Evolutionary conservation across 352 stramenopile genomes (phyloP).

Genomic region (Stramenopiles sp.): DNA sequence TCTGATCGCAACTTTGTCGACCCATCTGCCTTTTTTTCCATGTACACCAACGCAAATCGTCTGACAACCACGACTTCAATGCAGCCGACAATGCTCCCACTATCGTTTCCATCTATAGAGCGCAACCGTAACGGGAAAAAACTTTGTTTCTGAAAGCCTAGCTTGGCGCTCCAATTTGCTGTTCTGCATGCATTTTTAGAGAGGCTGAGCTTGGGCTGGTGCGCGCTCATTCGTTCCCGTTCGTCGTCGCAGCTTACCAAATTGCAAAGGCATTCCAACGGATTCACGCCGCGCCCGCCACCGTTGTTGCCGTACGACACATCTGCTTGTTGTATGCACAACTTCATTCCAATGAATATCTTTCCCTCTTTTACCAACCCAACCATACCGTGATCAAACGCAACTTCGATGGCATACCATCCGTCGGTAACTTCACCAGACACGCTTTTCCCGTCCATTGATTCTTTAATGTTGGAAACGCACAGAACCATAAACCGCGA

Average conservation of each 20-base stretch:
- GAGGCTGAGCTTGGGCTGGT: not conserved
- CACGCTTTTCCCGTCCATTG: slow-evolving; percentile 17
- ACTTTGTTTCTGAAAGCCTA: not conserved
- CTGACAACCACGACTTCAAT: not conserved
- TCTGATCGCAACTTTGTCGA: slow-evolving; percentile 1
- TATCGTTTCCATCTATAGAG: not conserved
- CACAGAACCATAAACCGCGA: slow-evolving; percentile 36
- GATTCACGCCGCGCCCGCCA: not conserved
- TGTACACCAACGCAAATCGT: not conserved
- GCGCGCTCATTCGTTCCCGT: too few species aligned
- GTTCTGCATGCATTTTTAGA: slow-evolving; percentile 5
- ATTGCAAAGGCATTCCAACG: not conserved
- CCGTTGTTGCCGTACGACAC: not conserved
- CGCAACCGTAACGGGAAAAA: not conserved
- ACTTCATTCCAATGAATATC: slow-evolving; percentile 40
- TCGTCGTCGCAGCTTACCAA: not conserved
- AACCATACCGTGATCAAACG: slow-evolving; percentile 32
- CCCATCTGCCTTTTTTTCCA: not conserved
- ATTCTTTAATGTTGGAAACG: slow-evolving; percentile 28
- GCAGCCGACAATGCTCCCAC: not conserved
- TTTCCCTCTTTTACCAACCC: slow-evolving; percentile 27
- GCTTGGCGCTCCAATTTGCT: not conserved
- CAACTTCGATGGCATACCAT: slow-evolving; percentile 42
- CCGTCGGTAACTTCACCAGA: slow-evolving; percentile 43
- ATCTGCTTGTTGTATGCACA: slow-evolving; percentile 26